A percentile compares a stretch with the other conserved stretches of the same genome.
Evolutionary conservation across 2,329 filamentous ascomycete genomes (phyloP).

Genomic region (Claviceps purpurea): DNA sequence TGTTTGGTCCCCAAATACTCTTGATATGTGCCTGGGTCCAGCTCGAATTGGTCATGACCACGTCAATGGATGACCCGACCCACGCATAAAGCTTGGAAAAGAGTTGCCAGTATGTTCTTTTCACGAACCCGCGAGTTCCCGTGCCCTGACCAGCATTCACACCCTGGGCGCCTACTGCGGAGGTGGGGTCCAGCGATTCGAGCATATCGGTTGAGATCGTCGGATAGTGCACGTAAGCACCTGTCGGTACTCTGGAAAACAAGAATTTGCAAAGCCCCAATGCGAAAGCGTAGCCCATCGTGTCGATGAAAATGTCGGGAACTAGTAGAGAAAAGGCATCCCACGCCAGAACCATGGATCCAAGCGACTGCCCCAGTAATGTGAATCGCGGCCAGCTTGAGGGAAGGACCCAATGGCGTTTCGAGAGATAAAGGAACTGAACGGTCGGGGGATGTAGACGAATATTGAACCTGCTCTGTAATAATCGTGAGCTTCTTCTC

Average conservation of each 20-base stretch:
- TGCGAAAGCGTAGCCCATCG: slow-evolving; percentile 94
- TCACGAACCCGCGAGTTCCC: slow-evolving; percentile 56
- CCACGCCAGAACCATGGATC: slow-evolving; percentile 75
- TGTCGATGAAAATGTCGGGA: slow-evolving; percentile 90
- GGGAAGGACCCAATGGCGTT: slow-evolving; percentile 71
- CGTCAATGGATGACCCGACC: slow-evolving; percentile 72
- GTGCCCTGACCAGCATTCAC: slow-evolving; percentile 73
- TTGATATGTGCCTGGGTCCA: slow-evolving; percentile 85
- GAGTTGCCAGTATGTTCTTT: slow-evolving; percentile 72
- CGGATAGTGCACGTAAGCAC: slow-evolving; percentile 93
- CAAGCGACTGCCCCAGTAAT: slow-evolving; percentile 82
- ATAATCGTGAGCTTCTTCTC: slow-evolving; percentile 1
- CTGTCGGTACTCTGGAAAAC: slow-evolving; percentile 70
- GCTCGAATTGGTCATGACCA: slow-evolving; percentile 94
- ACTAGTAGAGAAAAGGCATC: slow-evolving; percentile 87
- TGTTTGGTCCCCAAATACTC: slow-evolving; percentile 58
- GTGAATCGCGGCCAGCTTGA: slow-evolving; percentile 88
- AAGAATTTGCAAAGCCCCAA: slow-evolving; percentile 71
- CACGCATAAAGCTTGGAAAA: slow-evolving; percentile 75
- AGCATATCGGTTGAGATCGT: slow-evolving; percentile 99
- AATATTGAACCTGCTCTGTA: slow-evolving; percentile 82
- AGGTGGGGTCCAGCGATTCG: slow-evolving; percentile 56
- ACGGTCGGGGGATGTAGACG: slow-evolving; percentile 70
- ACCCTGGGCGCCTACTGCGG: slow-evolving; percentile 47
- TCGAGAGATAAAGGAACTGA: slow-evolving; percentile 81